Base-by-base conservation (phyloP, 2,329 filamentous ascomycete genomes). In the Westerdykella aurantiaca region DNA sequence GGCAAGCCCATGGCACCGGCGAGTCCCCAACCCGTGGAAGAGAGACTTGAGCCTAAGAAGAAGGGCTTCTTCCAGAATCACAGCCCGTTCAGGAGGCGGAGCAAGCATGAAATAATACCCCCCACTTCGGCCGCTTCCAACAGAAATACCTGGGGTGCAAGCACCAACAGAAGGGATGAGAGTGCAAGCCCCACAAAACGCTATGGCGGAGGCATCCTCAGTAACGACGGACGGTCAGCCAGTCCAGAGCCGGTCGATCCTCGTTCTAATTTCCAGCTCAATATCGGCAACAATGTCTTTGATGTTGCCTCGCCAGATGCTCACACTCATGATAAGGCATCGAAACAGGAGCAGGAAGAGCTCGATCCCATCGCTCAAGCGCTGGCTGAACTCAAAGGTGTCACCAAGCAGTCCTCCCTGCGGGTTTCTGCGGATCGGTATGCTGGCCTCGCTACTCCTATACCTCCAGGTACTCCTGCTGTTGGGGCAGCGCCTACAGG, bases 381-480 rank as follows among this genome's bases (percentile, higher is more conserved):
- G 18, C 76, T 98, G 6, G 93, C 91, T 10, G 91, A 98, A 59
- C 76, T 98, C 31, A 97, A 95, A 70, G 88, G 85, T 1, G 85
- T 90, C 4, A 78, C 76, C 13, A 97, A 97, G 68, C 85, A 90
- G 55, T 80, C 88, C 6, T 83, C 83, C 3, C 76, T 80, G 39
- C 82, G 94, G n/a, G 81, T 95, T 47, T 95, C 93, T n/a, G 93
- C 90, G 14, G 94, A 98, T 66, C 83, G 87, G 48, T 96, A 95
- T 68, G 88, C 94, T 61, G 91, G 93, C n/a, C 84, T 98, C 49
- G 74, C 86, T 11, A 95, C 91, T 1, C 91, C 93, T 5, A 82
- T 78, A 6, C 72, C 72, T 41, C 62, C 67, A 29, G 66, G 58
- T n/a, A 67, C 69, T 39, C 65, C 69, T 18, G 53, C 59, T 31